These are phyloP conservation scores for Rugonectria rugulosa DNA, from an alignment of 2,329 filamentous ascomycete genomes.

Conservation along the genomic window DNA sequence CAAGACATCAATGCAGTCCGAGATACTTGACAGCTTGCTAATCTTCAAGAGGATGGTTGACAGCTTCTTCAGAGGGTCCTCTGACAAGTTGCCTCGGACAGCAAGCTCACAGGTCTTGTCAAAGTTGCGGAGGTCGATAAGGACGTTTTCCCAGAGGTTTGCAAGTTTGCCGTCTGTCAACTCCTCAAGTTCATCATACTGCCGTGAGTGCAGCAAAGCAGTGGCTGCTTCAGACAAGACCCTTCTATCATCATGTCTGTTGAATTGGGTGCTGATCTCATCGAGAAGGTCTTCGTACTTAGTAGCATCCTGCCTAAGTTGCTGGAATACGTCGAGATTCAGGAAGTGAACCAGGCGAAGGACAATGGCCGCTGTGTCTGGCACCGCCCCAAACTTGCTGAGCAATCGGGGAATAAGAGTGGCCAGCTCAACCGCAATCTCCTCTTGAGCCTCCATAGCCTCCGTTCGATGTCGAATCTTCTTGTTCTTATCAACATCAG, in stretches of 20 bases:
- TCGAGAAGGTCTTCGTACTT: constrained; percentile 84
- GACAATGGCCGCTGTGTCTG: constrained; percentile 85
- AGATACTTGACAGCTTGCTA: constrained; percentile 79
- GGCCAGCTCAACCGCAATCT: constrained; percentile 79
- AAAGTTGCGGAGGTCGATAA: constrained; percentile 76
- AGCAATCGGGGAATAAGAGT: constrained; percentile 82
- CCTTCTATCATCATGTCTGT: constrained; percentile 85
- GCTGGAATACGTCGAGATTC: constrained; percentile 86
- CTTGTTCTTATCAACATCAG: constrained; percentile 69
- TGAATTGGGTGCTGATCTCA: constrained; percentile 93
- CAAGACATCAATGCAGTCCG: constrained; percentile 77
- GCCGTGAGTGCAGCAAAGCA: constrained; percentile 83
- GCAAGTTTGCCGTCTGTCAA: constrained; percentile 81
- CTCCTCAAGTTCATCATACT: constrained; percentile 89
- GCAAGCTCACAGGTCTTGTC: constrained; percentile 76
- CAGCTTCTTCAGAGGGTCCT: constrained; percentile 71
- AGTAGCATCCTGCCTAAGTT: constrained; percentile 84
- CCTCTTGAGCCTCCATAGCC: constrained; percentile 76
- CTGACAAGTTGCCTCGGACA: constrained; percentile 71
- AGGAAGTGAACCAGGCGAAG: constrained; percentile 86
- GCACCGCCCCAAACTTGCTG: constrained; percentile 91
- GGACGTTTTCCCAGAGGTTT: constrained; percentile 84
- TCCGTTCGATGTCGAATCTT: constrained; percentile 68
- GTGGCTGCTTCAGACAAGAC: constrained; percentile 85
- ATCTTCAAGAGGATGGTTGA: constrained; percentile 80